Evolutionary conservation across 176 grass and related monocot species (phyloP).

Genomic region (Cymbopogon citratus): DNA sequence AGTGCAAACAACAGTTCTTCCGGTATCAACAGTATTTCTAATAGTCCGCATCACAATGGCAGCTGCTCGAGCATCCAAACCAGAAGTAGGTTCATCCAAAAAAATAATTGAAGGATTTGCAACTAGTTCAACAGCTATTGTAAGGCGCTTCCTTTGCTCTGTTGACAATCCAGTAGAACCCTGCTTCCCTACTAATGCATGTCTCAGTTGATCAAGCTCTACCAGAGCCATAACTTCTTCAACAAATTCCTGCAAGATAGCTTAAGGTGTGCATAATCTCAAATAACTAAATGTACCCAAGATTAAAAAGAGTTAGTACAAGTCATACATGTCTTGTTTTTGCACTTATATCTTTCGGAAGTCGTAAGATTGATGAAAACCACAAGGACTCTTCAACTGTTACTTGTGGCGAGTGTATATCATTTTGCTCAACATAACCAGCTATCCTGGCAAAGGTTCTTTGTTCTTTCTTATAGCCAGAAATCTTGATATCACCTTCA

Average conservation of each 20-base stretch:
- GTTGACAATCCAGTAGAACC: conserved; percentile 65
- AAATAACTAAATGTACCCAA: neutral
- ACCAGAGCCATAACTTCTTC: conserved; percentile 73
- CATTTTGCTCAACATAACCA: conserved; percentile 89
- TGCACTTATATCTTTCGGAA: conserved; percentile 46
- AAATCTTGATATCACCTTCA: conserved; percentile 68
- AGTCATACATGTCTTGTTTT: conserved; percentile 43
- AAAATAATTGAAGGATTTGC: conserved; percentile 85
- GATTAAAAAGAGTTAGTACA: neutral
- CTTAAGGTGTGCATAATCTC: neutral
- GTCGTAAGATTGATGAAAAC: conserved; percentile 69
- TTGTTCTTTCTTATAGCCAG: conserved; percentile 65
- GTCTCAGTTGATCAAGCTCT: conserved; percentile 57
- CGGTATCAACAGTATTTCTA: conserved; percentile 74
- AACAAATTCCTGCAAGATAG: conserved; percentile 54
- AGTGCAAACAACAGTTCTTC: conserved; percentile 70
- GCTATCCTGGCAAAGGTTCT: conserved; percentile 66
- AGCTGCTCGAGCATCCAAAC: conserved; percentile 73
- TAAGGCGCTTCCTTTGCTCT: conserved; percentile 81
- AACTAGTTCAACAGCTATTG: conserved; percentile 77
- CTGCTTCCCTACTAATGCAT: conserved; percentile 63
- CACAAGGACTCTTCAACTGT: conserved; percentile 74
- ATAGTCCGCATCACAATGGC: conserved; percentile 81
- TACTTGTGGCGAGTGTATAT: conserved; percentile 80
- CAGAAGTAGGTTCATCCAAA: conserved; percentile 76